Conservation (phyloP, 495 filamentous ascomycete species). For the Chaetomium tenue region DNA sequence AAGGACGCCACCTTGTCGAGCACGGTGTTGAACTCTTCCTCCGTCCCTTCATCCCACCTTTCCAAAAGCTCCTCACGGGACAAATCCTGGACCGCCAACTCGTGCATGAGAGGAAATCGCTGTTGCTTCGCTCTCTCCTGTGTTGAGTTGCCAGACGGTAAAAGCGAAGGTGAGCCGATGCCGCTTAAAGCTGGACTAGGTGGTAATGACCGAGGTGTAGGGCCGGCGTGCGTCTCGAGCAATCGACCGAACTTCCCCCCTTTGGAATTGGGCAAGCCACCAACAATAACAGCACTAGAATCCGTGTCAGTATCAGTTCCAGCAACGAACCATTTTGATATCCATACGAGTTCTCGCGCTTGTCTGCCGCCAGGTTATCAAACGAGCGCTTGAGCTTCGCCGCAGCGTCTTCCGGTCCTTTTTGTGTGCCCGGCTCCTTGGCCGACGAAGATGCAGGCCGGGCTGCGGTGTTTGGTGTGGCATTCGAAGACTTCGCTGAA, state of each 20-base stretch:
- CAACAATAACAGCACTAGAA: conserved; percentile 36
- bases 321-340: conserved; percentile 42
- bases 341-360: conserved; percentile 56
- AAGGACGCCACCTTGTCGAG: conserved; percentile 61
- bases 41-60: conserved; percentile 51
- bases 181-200: conserved; percentile 60
- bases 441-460: conserved; percentile 11
- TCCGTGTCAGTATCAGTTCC: conserved; percentile 26
- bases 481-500: conserved; percentile 10
- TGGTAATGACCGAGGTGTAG: conserved; percentile 58
- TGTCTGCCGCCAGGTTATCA: conserved; percentile 39
- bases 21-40: conserved; percentile 57
- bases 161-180: conserved; percentile 49
- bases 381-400: conserved; percentile 42
- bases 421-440: conserved; percentile 15
- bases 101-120: conserved; percentile 67
- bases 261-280: conserved; percentile 36
- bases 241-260: conserved; percentile 27
- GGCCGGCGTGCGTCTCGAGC: conserved; percentile 48
- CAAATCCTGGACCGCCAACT: conserved; percentile 63
- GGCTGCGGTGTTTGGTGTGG: conserved; percentile 9
- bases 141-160: conserved; percentile 55
- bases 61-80: conserved; percentile 57
- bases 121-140: conserved; percentile 52
- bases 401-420: conserved; percentile 35